Base-by-base conservation (phyloP, 805 yeast genomes). In the Kregervanrija fluxuum region DNA sequence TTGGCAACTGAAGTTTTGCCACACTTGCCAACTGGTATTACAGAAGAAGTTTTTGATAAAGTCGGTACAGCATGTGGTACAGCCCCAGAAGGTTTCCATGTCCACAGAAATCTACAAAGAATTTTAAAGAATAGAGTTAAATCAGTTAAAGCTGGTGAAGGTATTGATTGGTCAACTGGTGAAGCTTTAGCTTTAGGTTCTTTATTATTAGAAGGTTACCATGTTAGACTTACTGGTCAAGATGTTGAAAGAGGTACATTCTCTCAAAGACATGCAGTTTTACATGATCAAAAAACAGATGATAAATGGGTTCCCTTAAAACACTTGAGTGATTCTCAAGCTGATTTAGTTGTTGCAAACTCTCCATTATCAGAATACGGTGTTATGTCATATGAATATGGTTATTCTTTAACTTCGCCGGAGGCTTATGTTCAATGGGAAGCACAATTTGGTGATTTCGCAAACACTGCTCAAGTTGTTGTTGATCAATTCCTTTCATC, bases 201-300 rank as follows among this genome's bases (percentile, higher is more conserved):
- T 42, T 75, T 93, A 55, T 83, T 82, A 44, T 65, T 81, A 60
- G 99, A 93, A 71, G 99, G 99, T 53, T 85, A 83, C 71, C 95
- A 91, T 59, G 95, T 93, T 48, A 86, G 99, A 75, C 85, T 93
- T 42, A 86, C 96, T 39, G 99, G 99, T 66, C 98, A 93, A 75
- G 99, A 93, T 79, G 98, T 93, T 54, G 99, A 93, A 78, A 89
- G 99, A 80, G 99, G 99, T 75, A 93, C 99, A 35, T 91, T 93
- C 79, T 93, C 99, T 44, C 99, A 93, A 75, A 91, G 99, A 73
- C 99, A 93, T 65, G 91, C 98, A 47, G 97, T 93, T 40, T 75
- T 93, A 66, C 99, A 93, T 67, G 99, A 93, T 69, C 99, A 93
- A 73, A 73, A 79, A 44, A 81, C 85, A 40, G 97, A 90, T 69